Base-by-base conservation (phyloP, 1,139 yeast species). In the Taphrina deformans region DNA sequence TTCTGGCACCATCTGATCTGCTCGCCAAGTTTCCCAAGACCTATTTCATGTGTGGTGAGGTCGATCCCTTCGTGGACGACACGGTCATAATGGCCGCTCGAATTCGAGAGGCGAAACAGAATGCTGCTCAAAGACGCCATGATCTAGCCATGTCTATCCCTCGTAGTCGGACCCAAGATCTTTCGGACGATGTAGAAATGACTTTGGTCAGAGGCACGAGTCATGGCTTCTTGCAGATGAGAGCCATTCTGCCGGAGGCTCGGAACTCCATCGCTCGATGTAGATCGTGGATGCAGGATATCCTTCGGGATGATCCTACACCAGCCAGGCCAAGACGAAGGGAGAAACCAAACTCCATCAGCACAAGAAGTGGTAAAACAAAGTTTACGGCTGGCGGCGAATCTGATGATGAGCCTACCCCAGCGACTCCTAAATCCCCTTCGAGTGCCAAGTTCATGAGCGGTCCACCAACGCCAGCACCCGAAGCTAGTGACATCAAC, bases 221-320 rank as follows among this genome's bases (percentile, higher is more conserved):
- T 2, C 83, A 80, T 69, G 78, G 82, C 3, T 79, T 78, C 10
- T 75, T 80, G 79, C 81, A 76, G 35, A 78, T 80, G 81, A 78
- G 78, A 66, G 78, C 72, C 14, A 73, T 76, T 1, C 70, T 80
- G 62, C 74, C 76, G 0, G 79, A 79, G 67, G 81, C 81, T 4
- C 74, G 72, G 24, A 66, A 68, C 14, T 71, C 68, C 23, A 66
- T 68, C n/a, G 67, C 69, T 23, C 59, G 71, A 38, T 70, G 72
- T 41, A 67, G 69, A 18, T 63, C 52, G n/a, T 71, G 73, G 73
- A 66, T 71, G 45, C 70, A 69, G 48, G 70, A 70, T 1, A 53
- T 68, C 5, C 60, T 68, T 18, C 53, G 62, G 6, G 62, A 65
- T 35, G 53, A 44, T 9, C 44, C 56, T n/a, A 18, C 38, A 2